A percentile compares a stretch with the other conserved stretches of the same genome.
phyloP scores from a whole-genome alignment of 352 stramenopile genomes.

The Phytophthora melonis region DNA sequence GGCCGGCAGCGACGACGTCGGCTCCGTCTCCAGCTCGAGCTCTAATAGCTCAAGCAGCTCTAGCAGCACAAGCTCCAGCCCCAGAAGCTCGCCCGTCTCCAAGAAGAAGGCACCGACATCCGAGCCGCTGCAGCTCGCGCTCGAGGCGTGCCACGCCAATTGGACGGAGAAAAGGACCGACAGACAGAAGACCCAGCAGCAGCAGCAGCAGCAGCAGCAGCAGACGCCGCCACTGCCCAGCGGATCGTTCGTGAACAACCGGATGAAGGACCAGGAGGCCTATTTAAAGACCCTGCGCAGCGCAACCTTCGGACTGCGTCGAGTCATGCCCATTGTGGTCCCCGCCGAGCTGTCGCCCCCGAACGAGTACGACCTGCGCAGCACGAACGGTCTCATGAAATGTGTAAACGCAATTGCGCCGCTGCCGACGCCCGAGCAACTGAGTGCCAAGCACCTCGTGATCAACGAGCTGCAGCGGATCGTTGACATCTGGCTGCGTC shows the following conservation, averaged over 20 bases:
- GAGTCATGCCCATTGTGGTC: conserved; percentile 64
- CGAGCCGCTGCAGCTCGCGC: conserved; percentile 29
- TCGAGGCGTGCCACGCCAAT: conserved; percentile 23
- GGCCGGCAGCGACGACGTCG: conserved; percentile 43
- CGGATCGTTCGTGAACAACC: conserved; percentile 13
- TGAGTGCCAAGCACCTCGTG: conserved; percentile 78
- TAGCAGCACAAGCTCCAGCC: too few relatives aligned
- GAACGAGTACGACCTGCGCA: conserved; percentile 81
- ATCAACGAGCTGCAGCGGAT: conserved; percentile 81
- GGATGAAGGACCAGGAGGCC: conserved; percentile 22
- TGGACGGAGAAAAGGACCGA: conserved; percentile 26
- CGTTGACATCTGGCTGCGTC: conserved; percentile 74
- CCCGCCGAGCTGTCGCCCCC: conserved; percentile 64
- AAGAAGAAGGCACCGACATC: neutral
- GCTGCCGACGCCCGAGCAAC: conserved; percentile 61
- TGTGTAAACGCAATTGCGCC: conserved; percentile 75
- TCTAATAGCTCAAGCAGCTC: neutral
- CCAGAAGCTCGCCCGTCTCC: conserved; percentile 14
- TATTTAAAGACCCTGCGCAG: conserved; percentile 17
- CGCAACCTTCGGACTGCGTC: conserved; percentile 26
- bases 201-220: too few relatives aligned
- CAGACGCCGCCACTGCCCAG: conserved; percentile 14
- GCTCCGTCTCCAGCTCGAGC: conserved; percentile 34
- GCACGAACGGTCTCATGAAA: conserved; percentile 86
- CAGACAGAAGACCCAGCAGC: conserved; percentile 19